phyloP scores from a whole-genome alignment of 345 rosid genomes.

The Lepidium africanum region DNA sequence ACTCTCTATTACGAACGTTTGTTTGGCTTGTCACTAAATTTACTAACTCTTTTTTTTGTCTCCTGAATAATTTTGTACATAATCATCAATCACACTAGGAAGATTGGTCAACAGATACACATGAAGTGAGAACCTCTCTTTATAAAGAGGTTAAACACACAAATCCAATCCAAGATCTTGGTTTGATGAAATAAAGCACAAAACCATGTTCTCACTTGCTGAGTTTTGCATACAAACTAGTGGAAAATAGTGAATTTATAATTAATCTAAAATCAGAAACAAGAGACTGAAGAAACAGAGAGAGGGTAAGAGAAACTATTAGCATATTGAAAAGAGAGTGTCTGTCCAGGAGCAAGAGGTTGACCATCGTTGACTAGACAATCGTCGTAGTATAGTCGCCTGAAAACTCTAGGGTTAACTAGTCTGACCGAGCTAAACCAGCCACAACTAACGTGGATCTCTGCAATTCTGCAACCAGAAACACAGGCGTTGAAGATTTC shows the following conservation, averaged over 20 bases:
- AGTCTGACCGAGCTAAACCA: slow-evolving; percentile 63
- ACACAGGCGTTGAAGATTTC: slow-evolving; percentile 40
- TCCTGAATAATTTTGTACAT: too few relatives aligned
- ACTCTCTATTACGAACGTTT: neutral
- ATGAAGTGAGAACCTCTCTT: too few relatives aligned
- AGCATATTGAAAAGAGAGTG: slow-evolving; percentile 59
- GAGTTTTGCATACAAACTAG: neutral
- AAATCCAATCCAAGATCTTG: neutral
- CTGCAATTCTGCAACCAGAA: slow-evolving; percentile 48
- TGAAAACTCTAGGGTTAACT: slow-evolving; percentile 53
- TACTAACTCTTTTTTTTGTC: neutral
- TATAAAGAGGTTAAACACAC: neutral
- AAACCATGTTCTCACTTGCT: neutral
- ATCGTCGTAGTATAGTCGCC: slow-evolving; percentile 48
- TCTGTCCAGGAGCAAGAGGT: slow-evolving; percentile 52
- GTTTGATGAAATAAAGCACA: neutral
- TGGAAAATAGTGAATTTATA: neutral
- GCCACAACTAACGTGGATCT: slow-evolving; percentile 67
- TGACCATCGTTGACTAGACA: slow-evolving; percentile 62
- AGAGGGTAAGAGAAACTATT: slow-evolving; percentile 54
- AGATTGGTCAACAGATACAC: neutral
- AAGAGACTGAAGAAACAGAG: slow-evolving; percentile 47
- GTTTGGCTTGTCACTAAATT: neutral
- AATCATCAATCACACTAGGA: neutral
- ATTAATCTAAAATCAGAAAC: slow-evolving; percentile 24